A percentile compares a stretch with the other conserved stretches of the same genome.
Conservation (phyloP, 2,329 filamentous ascomycete genomes). For the Cladosporium sp. region DNA sequence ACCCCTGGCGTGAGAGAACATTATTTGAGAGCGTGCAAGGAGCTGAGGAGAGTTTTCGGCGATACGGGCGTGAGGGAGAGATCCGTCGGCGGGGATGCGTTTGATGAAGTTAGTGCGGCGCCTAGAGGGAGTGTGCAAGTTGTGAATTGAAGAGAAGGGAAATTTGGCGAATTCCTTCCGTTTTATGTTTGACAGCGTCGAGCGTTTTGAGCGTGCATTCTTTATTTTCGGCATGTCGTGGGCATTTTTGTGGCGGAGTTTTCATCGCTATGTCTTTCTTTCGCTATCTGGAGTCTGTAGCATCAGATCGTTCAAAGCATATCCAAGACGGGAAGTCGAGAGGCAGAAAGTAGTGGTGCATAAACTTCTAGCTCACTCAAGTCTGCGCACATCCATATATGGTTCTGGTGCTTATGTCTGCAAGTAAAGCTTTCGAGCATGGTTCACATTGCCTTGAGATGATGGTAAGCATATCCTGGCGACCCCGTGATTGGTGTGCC, state of each 20-base stretch:
- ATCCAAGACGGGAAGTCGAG: too few relatives aligned
- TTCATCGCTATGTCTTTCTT: background rate
- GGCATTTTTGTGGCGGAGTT: background rate
- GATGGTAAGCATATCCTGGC: too few relatives aligned
- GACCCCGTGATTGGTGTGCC: too few relatives aligned
- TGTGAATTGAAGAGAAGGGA: constrained; percentile 16
- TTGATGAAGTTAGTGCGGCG: constrained; percentile 16
- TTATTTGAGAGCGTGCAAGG: constrained; percentile 52
- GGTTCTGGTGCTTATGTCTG: too few relatives aligned
- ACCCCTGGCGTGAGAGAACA: constrained; percentile 50
- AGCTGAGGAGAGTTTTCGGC: constrained; percentile 44
- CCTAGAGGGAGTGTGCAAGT: constrained; percentile 21
- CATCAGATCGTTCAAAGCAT: too few relatives aligned
- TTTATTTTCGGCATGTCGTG: background rate
- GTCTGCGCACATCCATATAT: too few relatives aligned
- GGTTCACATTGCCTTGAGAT: too few relatives aligned
- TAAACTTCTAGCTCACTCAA: too few relatives aligned
- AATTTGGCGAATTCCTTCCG: background rate
- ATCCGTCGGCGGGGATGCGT: background rate
- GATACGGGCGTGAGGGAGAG: constrained; percentile 13
- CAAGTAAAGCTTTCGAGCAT: too few relatives aligned
- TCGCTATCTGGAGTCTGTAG: too few relatives aligned
- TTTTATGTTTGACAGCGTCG: background rate
- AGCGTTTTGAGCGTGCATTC: background rate
- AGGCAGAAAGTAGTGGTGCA: too few relatives aligned